phyloP scores from a whole-genome alignment of 305 asterid genomes.

The Ilex paraguariensis region DNA sequence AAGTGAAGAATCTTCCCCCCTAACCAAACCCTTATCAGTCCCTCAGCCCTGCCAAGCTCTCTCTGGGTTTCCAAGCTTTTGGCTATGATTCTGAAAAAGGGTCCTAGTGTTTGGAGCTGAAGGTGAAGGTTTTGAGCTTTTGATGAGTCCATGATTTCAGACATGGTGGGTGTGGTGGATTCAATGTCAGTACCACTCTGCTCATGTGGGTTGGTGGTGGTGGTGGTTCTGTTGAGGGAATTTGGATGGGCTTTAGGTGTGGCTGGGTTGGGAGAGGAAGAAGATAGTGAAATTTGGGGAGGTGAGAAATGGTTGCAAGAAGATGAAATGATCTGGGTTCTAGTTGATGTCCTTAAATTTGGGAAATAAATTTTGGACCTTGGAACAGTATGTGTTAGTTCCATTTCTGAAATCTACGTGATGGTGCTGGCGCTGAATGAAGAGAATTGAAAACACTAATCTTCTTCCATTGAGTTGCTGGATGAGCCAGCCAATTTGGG shows the following conservation, averaged over 20 bases:
- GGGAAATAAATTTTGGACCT: slow-evolving; percentile 12
- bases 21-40: slow-evolving; percentile 71
- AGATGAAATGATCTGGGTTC: slow-evolving; percentile 12
- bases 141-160: slow-evolving; percentile 66
- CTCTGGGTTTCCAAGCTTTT: slow-evolving; percentile 33
- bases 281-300: neutral
- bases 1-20: slow-evolving; percentile 77
- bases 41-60: slow-evolving; percentile 81
- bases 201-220: slow-evolving; percentile 5
- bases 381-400: slow-evolving; percentile 13
- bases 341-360: slow-evolving; percentile 7
- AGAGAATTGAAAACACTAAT: too few species aligned
- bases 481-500: too few species aligned
- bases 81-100: slow-evolving; percentile 79
- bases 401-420: slow-evolving; percentile 22
- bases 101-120: slow-evolving; percentile 63
- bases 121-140: slow-evolving; percentile 67
- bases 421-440: too few species aligned
- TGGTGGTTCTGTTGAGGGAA: slow-evolving; percentile 6
- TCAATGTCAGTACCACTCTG: slow-evolving; percentile 5
- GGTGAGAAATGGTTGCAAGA: slow-evolving; percentile 1
- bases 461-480: too few species aligned
- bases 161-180: slow-evolving; percentile 56
- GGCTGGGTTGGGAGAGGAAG: slow-evolving; percentile 11
- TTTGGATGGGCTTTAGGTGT: slow-evolving; percentile 14